A percentile compares a stretch with the other conserved stretches of the same genome.
These are phyloP conservation scores for Boletales sp. DNA, from an alignment of 768 basidiomycete genomes.

Conservation along the genomic window DNA sequence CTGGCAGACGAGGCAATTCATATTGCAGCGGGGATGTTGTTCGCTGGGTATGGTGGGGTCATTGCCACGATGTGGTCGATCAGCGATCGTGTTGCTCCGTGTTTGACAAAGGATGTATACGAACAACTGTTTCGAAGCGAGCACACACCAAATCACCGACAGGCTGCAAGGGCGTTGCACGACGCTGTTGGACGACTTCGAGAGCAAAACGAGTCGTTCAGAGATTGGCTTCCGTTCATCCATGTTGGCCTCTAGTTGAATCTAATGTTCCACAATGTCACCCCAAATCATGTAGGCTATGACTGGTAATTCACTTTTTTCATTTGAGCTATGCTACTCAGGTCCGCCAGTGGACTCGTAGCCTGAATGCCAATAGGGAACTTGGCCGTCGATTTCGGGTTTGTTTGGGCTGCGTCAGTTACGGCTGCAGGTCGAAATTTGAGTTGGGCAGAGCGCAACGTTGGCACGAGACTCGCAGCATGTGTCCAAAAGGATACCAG, in stretches of 20 bases:
- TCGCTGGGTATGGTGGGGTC: slow-evolving; percentile 27
- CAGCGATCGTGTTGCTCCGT: slow-evolving; percentile 33
- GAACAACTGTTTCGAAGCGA: background rate
- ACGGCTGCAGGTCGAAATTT: too few species aligned
- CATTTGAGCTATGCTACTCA: too few species aligned
- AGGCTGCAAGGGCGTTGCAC: background rate
- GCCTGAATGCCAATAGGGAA: too few species aligned
- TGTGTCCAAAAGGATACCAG: too few species aligned
- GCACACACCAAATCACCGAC: background rate
- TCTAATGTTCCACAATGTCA: too few species aligned
- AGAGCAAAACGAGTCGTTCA: background rate
- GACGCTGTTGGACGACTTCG: background rate
- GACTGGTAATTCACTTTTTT: too few species aligned
- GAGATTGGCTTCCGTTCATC: background rate
- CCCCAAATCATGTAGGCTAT: too few species aligned
- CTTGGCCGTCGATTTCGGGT: too few species aligned
- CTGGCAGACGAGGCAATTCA: slow-evolving; percentile 38
- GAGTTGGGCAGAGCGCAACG: too few species aligned
- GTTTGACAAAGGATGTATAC: slow-evolving; percentile 32
- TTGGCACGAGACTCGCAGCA: too few species aligned
- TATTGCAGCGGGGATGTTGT: slow-evolving; percentile 40
- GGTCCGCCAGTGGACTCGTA: too few species aligned
- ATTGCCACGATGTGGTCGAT: slow-evolving; percentile 45
- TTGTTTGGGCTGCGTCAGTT: too few species aligned
- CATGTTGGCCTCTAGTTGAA: background rate